Conservation (phyloP, 176 grass and related monocot genomes). For the Bonia amplexicaulis region DNA sequence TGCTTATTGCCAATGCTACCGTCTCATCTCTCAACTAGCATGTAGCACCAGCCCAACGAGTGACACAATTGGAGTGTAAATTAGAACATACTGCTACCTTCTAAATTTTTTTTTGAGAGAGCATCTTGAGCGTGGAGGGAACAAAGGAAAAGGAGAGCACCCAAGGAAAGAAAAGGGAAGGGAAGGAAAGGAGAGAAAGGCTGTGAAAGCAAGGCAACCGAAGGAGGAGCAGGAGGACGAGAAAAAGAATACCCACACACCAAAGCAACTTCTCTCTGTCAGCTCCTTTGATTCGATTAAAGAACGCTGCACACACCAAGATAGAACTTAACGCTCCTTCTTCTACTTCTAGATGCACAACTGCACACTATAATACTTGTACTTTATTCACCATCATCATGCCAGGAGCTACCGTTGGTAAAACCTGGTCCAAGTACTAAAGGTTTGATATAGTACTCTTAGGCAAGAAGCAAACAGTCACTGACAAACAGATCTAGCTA, state of each 20-base stretch:
- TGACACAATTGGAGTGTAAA: not conserved
- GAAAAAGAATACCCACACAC: conserved; percentile 31
- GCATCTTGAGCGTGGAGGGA: not conserved
- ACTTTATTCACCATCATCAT: not conserved
- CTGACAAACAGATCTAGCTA: not conserved
- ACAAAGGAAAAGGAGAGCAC: conserved; percentile 9
- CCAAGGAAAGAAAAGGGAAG: not conserved
- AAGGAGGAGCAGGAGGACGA: not conserved
- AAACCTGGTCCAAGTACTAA: not conserved
- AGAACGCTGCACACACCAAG: conserved; percentile 10
- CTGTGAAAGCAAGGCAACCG: not conserved
- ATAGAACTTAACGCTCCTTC: not conserved
- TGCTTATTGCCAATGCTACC: no score
- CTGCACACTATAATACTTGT: not conserved
- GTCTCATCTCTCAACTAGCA: no score
- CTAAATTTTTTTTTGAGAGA: not conserved
- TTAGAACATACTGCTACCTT: not conserved
- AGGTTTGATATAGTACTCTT: not conserved
- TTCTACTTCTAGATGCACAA: not conserved
- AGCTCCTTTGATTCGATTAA: conserved; percentile 10
- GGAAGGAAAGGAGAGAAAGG: not conserved
- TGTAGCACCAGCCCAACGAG: not conserved
- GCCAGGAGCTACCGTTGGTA: conserved; percentile 10
- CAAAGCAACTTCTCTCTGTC: conserved; percentile 26
- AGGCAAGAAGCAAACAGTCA: not conserved